Evolutionary conservation across 1,139 yeast genomes (phyloP).

Genomic region (Arxiozyma bovina): DNA sequence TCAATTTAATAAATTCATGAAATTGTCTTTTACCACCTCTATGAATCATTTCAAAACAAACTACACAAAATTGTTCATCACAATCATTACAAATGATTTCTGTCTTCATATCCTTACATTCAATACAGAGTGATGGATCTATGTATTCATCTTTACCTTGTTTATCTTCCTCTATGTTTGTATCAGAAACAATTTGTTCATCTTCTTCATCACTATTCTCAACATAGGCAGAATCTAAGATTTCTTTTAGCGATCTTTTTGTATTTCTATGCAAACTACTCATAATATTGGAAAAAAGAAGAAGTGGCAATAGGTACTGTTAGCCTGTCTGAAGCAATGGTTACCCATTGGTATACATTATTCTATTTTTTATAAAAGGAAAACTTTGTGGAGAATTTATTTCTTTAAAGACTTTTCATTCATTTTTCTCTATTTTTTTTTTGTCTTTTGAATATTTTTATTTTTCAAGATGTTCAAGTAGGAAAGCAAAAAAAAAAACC

Average conservation of each 20-base stretch:
- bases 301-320: no score
- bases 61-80: conserved; percentile 56
- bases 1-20: conserved; percentile 34
- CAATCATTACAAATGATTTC: conserved; percentile 51
- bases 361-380: no score
- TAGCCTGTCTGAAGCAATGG: no score
- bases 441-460: neutral
- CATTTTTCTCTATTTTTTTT: no score
- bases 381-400: neutral
- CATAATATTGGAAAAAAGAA: neutral
- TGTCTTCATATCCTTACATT: conserved; percentile 61
- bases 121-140: conserved; percentile 44
- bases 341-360: no score
- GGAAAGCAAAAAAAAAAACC: neutral
- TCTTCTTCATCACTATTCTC: conserved; percentile 24
- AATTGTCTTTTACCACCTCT: conserved; percentile 50
- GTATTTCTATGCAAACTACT: conserved; percentile 5
- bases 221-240: conserved; percentile 29
- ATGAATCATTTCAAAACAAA: conserved; percentile 58
- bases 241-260: conserved; percentile 28
- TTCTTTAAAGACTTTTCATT: neutral
- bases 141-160: conserved; percentile 16
- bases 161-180: conserved; percentile 14
- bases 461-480: neutral
- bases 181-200: conserved; percentile 10